These are phyloP conservation scores for Albophoma yamanashiensis DNA, from an alignment of 2,329 filamentous ascomycete genomes.

Conservation along the genomic window DNA sequence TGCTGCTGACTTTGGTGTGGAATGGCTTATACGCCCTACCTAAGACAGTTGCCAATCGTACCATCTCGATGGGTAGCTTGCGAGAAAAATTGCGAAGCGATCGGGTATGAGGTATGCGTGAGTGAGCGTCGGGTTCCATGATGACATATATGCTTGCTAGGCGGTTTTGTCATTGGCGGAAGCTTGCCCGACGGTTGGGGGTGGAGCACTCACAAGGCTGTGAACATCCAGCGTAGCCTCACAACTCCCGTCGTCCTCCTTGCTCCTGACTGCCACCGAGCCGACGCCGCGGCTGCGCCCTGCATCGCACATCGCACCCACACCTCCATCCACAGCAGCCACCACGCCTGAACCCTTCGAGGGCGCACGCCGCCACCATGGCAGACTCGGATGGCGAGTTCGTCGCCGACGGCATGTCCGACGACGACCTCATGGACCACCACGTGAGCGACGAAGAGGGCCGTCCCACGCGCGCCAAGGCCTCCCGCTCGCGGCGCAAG, in stretches of 20 bases:
- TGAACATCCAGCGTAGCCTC: conserved; percentile 4
- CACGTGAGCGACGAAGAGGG: conserved; percentile 28
- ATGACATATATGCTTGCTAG: background rate
- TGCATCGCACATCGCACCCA: background rate
- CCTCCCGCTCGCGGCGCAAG: conserved; percentile 16
- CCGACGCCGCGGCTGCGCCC: background rate
- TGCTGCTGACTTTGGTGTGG: background rate
- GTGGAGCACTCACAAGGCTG: conserved; percentile 6
- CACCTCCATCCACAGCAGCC: background rate
- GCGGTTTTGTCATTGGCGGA: background rate
- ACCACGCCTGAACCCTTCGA: background rate
- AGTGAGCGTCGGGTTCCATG: background rate
- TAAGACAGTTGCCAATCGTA: too few relatives aligned
- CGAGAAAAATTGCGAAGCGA: too few relatives aligned
- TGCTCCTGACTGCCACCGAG: background rate
- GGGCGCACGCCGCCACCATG: conserved; percentile 32
- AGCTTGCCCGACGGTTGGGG: background rate
- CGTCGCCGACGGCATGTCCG: conserved; percentile 50
- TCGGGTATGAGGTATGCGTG: too few relatives aligned
- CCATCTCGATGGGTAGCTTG: too few relatives aligned
- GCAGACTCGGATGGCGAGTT: conserved; percentile 66
- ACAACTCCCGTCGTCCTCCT: background rate
- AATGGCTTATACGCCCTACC: background rate
- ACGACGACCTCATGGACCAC: conserved; percentile 50
- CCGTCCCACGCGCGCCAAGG: background rate